phyloP scores from a whole-genome alignment of 352 stramenopile species.

The Salisapilia sapeloensis region DNA sequence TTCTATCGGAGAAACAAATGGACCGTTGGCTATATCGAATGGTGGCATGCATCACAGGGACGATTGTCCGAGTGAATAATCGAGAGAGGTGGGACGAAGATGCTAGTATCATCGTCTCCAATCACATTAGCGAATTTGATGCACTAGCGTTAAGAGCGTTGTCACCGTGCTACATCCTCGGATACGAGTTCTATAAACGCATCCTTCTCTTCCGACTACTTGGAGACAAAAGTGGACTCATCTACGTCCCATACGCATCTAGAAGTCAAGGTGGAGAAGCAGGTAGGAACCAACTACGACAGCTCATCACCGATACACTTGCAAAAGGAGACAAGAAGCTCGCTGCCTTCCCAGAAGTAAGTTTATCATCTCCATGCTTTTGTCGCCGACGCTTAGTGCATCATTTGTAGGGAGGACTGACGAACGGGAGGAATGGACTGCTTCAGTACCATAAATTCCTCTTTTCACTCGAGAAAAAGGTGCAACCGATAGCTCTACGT shows the following conservation, averaged over 20 bases:
- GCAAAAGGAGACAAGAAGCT: conserved; percentile 26
- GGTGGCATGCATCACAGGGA: conserved; percentile 23
- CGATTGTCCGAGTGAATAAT: conserved; percentile 19
- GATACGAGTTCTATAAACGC: conserved; percentile 76
- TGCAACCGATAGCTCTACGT: conserved; percentile 46
- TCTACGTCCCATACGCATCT: conserved; percentile 56
- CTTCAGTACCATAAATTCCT: conserved; percentile 71
- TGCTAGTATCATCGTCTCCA: conserved; percentile 33
- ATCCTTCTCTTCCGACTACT: conserved; percentile 53
- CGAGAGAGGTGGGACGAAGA: conserved; percentile 13
- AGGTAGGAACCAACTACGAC: conserved; percentile 27
- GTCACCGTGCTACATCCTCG: conserved; percentile 31
- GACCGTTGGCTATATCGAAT: conserved; percentile 17
- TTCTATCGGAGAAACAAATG: conserved; percentile 28
- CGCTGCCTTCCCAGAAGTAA: conserved; percentile 37
- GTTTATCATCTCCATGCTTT: not conserved
- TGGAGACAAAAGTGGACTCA: conserved; percentile 33
- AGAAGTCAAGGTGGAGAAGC: conserved; percentile 26
- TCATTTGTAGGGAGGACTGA: conserved; percentile 25
- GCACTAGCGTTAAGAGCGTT: conserved; percentile 24
- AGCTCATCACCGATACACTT: conserved; percentile 48
- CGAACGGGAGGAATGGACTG: conserved; percentile 39
- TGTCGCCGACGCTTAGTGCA: not conserved
- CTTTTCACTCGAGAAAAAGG: conserved; percentile 38
- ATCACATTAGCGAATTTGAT: conserved; percentile 68